These are phyloP conservation scores for Nicotiana sylvestris DNA, from an alignment of 257 asterid species.

Conservation along the genomic window DNA sequence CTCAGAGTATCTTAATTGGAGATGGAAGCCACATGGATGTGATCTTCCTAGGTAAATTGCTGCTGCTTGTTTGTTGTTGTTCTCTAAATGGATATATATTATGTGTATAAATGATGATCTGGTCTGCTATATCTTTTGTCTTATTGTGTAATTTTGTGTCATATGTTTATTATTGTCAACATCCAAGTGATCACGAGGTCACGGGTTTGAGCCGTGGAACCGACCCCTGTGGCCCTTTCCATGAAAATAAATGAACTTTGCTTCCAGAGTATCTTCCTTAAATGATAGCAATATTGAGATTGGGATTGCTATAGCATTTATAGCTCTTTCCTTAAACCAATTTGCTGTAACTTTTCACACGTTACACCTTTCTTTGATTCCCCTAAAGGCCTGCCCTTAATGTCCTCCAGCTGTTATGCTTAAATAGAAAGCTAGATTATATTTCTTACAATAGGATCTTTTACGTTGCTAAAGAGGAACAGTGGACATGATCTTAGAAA, in stretches of 20 bases:
- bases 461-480: not conserved
- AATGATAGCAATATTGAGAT: not conserved
- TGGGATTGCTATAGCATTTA: not conserved
- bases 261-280: not conserved
- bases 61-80: not conserved
- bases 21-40: constrained; percentile 89
- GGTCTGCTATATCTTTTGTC: not conserved
- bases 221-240: no score
- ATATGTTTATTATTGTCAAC: no score
- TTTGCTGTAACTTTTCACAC: not conserved
- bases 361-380: not conserved
- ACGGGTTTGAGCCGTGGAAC: no score
- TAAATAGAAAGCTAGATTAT: no score
- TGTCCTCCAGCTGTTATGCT: not conserved
- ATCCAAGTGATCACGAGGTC: no score
- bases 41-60: constrained; percentile 74
- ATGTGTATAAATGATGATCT: not conserved
- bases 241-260: not conserved
- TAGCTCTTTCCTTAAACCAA: not conserved
- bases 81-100: no score
- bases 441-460: not conserved
- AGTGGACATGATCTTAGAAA: not conserved
- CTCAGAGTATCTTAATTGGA: constrained; percentile 67
- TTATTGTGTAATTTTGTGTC: not conserved
- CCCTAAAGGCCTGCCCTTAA: not conserved